These are phyloP conservation scores for Candida ascalaphidarum DNA, from an alignment of 805 yeast genomes.

Conservation along the genomic window DNA sequence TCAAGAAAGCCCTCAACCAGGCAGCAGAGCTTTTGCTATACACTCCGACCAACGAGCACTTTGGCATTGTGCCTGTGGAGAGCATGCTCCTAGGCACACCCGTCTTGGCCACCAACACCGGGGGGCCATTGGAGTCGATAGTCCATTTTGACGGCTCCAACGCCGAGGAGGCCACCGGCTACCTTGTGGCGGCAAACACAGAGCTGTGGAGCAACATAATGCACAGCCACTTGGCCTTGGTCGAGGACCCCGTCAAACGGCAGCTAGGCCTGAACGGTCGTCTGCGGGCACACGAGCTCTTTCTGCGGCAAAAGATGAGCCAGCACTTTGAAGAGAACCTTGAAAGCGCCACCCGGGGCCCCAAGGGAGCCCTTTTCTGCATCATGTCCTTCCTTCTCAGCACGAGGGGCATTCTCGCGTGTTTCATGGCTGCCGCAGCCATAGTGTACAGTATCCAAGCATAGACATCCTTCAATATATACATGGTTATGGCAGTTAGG, in stretches of 20 bases:
- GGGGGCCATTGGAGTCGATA: constrained; percentile 88
- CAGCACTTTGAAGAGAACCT: constrained; percentile 10
- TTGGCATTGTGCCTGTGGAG: constrained; percentile 96
- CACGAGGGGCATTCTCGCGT: no score
- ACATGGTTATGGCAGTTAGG: no score
- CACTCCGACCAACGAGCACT: constrained; percentile 90
- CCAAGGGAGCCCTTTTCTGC: no score
- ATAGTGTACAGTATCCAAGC: no score
- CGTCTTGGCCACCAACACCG: constrained; percentile 78
- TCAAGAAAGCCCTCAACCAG: constrained; percentile 56
- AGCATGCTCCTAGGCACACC: constrained; percentile 82
- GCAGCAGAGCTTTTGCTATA: constrained; percentile 59
- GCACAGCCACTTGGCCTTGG: constrained; percentile 22
- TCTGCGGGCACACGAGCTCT: constrained; percentile 26
- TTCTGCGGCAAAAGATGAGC: constrained; percentile 41
- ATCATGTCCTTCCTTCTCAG: no score
- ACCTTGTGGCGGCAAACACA: constrained; percentile 41
- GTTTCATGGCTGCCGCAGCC: no score
- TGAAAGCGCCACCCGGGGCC: background rate
- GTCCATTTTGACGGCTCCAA: constrained; percentile 22
- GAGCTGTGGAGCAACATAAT: constrained; percentile 48
- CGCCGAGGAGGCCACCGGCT: constrained; percentile 48
- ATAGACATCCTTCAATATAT: no score
- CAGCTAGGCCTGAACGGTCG: constrained; percentile 27
- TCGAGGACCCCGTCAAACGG: constrained; percentile 7